These are phyloP conservation scores for Fusarium subtropicale DNA, from an alignment of 2,329 filamentous ascomycete genomes.

Conservation along the genomic window DNA sequence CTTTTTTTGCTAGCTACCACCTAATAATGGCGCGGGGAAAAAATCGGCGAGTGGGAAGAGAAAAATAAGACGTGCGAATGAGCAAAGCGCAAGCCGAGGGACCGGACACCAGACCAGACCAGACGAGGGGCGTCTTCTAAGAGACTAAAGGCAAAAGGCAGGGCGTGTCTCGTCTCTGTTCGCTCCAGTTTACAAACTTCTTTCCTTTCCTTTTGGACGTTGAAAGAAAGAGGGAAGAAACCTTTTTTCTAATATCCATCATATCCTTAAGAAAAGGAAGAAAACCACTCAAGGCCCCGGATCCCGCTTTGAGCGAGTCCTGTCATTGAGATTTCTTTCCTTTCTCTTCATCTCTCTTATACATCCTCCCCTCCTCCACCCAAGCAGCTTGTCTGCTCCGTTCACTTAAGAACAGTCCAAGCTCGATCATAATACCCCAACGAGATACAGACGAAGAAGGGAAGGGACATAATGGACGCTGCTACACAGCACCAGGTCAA, in stretches of 20 bases:
- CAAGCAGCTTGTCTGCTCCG: constrained; percentile 41
- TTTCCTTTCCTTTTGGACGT: constrained; percentile 34
- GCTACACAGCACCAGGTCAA: constrained; percentile 58
- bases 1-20: constrained; percentile 22
- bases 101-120: constrained; percentile 24
- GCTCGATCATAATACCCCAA: constrained; percentile 22
- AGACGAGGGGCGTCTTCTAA: constrained; percentile 35
- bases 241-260: constrained; percentile 39
- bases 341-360: constrained; percentile 30
- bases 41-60: constrained; percentile 42
- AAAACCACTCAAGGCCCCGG: constrained; percentile 41
- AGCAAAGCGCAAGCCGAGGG: constrained; percentile 40
- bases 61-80: constrained; percentile 41
- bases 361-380: constrained; percentile 42
- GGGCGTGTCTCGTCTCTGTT: constrained; percentile 33
- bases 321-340: constrained; percentile 38
- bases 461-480: constrained; percentile 56
- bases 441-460: constrained; percentile 41
- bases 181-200: constrained; percentile 41
- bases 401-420: constrained; percentile 30
- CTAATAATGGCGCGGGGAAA: constrained; percentile 45
- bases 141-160: constrained; percentile 27
- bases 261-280: constrained; percentile 36
- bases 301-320: constrained; percentile 43
- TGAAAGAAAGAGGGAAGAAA: constrained; percentile 47